These are phyloP conservation scores for Hanseniaspora vineae DNA, from an alignment of 805 yeast genomes.

Conservation along the genomic window DNA sequence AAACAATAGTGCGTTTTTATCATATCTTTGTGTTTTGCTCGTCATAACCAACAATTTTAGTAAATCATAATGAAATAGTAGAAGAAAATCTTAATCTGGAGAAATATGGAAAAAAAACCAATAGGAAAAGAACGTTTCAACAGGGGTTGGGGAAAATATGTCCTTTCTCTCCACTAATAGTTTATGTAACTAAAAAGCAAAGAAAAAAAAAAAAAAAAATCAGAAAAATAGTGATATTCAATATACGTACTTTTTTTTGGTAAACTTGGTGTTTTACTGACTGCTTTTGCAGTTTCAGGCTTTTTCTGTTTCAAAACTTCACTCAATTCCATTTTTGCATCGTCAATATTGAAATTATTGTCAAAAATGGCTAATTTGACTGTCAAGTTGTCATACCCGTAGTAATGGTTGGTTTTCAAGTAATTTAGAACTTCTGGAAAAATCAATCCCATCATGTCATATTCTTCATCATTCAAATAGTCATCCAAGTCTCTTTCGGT, in stretches of 20 bases:
- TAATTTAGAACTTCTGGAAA: constrained; percentile 32
- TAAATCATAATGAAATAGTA: too few relatives aligned
- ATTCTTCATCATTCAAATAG: constrained; percentile 24
- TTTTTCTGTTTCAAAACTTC: constrained; percentile 18
- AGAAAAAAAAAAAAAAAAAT: background rate
- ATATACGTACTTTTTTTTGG: background rate
- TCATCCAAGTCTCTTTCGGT: constrained; percentile 29
- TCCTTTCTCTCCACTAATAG: too few relatives aligned
- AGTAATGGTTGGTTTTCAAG: constrained; percentile 24
- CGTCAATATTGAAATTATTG: constrained; percentile 35
- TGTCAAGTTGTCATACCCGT: constrained; percentile 29
- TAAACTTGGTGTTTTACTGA: background rate
- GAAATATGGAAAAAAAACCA: too few relatives aligned
- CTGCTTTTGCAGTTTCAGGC: background rate
- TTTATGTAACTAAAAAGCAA: too few relatives aligned
- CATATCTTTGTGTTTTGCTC: too few relatives aligned
- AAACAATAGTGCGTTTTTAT: too few relatives aligned
- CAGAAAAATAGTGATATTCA: background rate
- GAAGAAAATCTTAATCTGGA: too few relatives aligned
- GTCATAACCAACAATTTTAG: too few relatives aligned
- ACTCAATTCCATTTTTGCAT: constrained; percentile 30
- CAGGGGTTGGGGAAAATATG: too few relatives aligned
- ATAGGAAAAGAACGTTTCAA: too few relatives aligned
- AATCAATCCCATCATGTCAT: constrained; percentile 29
- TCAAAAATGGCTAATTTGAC: constrained; percentile 42